These are phyloP conservation scores for Cokeromyces recurvatus DNA, from an alignment of 371 early-diverging fungal species.

Conservation along the genomic window DNA sequence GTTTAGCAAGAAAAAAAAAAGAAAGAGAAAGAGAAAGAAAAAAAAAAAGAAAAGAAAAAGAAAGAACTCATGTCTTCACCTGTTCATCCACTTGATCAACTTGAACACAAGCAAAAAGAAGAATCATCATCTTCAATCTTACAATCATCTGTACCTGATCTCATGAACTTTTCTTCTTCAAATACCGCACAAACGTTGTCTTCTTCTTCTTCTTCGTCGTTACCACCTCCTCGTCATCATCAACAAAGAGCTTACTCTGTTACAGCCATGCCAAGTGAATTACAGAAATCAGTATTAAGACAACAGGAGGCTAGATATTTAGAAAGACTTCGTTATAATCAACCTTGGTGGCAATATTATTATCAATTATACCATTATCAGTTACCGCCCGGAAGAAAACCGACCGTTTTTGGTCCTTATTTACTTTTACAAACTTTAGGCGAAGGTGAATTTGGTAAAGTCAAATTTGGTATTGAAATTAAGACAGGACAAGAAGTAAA, in stretches of 20 bases:
- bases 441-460: conserved; percentile 98
- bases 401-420: conserved; percentile 90
- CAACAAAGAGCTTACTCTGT: conserved; percentile 44
- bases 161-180: no score
- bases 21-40: no score
- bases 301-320: conserved; percentile 32
- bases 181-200: conserved; percentile 5
- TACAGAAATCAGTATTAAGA: conserved; percentile 20
- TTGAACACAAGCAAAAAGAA: conserved; percentile 1
- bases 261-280: conserved; percentile 38
- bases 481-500: conserved; percentile 91
- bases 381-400: conserved; percentile 44
- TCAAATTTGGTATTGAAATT: conserved; percentile 93
- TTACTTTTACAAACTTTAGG: conserved; percentile 93
- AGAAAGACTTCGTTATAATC: conserved; percentile 23
- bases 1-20: no score
- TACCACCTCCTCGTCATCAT: conserved; percentile 4
- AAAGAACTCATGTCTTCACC: conserved; percentile 19
- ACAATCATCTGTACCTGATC: no score
- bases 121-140: not conserved
- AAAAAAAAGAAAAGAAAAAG: no score
- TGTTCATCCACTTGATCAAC: conserved; percentile 20
- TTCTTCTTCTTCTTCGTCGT: no score
- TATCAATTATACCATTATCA: conserved; percentile 42
- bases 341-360: conserved; percentile 46